Conservation (phyloP, 176 grass and related monocot genomes). For the Avena sativa region DNA sequence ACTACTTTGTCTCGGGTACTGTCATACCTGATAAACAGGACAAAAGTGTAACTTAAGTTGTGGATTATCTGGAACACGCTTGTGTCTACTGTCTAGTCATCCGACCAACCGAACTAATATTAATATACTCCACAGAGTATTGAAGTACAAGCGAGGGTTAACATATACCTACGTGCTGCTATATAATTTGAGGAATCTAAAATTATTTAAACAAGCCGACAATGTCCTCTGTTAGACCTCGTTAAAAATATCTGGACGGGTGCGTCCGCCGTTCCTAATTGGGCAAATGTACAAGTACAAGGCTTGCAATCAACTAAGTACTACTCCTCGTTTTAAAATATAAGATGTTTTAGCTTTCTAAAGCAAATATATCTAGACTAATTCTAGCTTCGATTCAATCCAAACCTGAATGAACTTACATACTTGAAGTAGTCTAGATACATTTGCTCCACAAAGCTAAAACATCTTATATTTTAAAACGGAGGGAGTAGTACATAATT, state of each 20-base stretch:
- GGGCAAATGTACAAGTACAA: not conserved
- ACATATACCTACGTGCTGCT: not conserved
- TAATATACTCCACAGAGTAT: no score
- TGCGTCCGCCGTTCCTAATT: not conserved
- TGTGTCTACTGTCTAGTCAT: not conserved
- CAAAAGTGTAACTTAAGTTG: not conserved
- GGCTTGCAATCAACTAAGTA: not conserved
- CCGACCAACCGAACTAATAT: not conserved
- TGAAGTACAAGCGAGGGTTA: no score
- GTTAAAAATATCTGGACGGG: not conserved
- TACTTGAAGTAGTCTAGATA: no score
- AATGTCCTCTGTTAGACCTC: not conserved
- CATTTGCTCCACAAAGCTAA: no score
- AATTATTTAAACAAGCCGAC: not conserved
- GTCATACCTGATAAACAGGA: not conserved
- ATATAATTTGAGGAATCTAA: not conserved
- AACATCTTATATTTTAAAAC: no score
- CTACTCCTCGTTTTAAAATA: no score
- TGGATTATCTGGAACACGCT: not conserved
- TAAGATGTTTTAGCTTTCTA: no score
- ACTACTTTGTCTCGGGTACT: not conserved
- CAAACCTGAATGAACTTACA: no score
- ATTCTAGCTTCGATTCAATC: no score
- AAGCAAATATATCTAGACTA: no score
- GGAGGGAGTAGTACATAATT: not conserved